These are phyloP conservation scores for Aureobasidium zeae DNA, from an alignment of 2,329 filamentous ascomycete genomes.

Conservation along the genomic window DNA sequence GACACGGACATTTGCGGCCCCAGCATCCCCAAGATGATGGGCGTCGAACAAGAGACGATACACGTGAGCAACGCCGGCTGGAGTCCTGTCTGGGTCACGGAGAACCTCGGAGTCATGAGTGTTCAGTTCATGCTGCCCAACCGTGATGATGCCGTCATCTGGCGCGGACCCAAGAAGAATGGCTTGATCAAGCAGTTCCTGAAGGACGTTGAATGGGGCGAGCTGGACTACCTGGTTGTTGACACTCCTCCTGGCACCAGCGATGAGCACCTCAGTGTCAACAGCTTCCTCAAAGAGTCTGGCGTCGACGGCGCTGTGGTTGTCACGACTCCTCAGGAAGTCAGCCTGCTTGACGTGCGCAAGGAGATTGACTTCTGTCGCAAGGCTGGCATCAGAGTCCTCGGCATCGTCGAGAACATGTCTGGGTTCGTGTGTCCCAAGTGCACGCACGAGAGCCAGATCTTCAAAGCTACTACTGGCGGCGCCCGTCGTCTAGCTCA, in stretches of 20 bases:
- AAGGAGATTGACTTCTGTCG: conserved; percentile 97
- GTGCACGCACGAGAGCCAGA: conserved; percentile 69
- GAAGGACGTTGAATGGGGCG: conserved; percentile 96
- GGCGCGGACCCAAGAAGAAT: conserved; percentile 97
- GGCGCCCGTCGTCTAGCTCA: conserved; percentile 70
- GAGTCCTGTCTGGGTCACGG: conserved; percentile 91
- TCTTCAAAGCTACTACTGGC: conserved; percentile 86
- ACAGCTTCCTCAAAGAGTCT: conserved; percentile 79
- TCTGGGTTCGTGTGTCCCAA: conserved; percentile 91
- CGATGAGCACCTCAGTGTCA: conserved; percentile 92
- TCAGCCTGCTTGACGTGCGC: conserved; percentile 80
- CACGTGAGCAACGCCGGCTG: conserved; percentile 82
- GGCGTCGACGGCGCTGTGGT: conserved; percentile 90
- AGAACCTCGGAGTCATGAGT: conserved; percentile 92
- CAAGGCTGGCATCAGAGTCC: conserved; percentile 80
- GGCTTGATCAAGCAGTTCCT: conserved; percentile 96
- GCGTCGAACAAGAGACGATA: conserved; percentile 85
- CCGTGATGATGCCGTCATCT: conserved; percentile 90
- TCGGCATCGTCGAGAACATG: conserved; percentile 97
- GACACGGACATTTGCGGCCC: conserved; percentile 97
- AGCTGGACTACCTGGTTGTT: conserved; percentile 83
- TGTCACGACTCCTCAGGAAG: conserved; percentile 91
- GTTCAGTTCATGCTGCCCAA: conserved; percentile 97
- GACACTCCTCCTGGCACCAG: conserved; percentile 93
- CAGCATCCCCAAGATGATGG: conserved; percentile 98